Conservation (phyloP, 257 asterid species). For the Salvia splendens region DNA sequence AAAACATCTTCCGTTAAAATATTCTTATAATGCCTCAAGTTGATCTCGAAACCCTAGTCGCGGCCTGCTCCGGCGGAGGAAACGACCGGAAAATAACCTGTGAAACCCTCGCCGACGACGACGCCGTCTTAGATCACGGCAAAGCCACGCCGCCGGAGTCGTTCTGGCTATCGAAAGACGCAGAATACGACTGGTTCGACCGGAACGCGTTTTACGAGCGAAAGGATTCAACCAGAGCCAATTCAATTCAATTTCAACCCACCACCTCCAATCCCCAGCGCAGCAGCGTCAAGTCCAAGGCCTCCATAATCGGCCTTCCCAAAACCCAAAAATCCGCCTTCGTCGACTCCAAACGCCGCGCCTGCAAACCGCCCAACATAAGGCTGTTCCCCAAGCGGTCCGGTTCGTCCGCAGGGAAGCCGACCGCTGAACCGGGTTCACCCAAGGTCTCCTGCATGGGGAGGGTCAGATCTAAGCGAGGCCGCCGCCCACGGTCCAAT, state of each 20-base stretch:
- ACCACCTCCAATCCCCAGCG: conserved; percentile 50
- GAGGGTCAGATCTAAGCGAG: conserved; percentile 77
- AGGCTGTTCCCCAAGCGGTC: conserved; percentile 68
- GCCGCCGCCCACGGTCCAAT: conserved; percentile 63
- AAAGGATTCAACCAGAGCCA: conserved; percentile 71
- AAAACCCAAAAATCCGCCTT: conserved; percentile 61
- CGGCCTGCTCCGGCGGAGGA: conserved; percentile 55
- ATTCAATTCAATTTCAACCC: conserved; percentile 36
- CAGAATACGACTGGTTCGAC: conserved; percentile 88
- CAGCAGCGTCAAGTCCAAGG: conserved; percentile 55
- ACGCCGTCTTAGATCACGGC: conserved; percentile 18
- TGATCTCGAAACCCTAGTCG: conserved; percentile 54
- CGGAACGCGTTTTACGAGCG: conserved; percentile 78
- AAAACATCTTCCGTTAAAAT: not conserved
- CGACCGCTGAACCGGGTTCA: conserved; percentile 73
- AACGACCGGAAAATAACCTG: conserved; percentile 53
- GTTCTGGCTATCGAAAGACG: conserved; percentile 85
- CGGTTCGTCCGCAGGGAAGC: conserved; percentile 40
- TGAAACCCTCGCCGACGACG: conserved; percentile 45
- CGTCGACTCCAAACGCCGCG: conserved; percentile 47
- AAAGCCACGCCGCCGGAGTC: conserved; percentile 72
- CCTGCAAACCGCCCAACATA: conserved; percentile 46
- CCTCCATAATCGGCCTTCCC: conserved; percentile 73
- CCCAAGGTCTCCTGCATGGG: conserved; percentile 98
- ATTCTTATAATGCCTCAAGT: conserved; percentile 54